These are phyloP conservation scores for Aspergillus carbonarius DNA, from an alignment of 2,329 filamentous ascomycete genomes.

Conservation along the genomic window DNA sequence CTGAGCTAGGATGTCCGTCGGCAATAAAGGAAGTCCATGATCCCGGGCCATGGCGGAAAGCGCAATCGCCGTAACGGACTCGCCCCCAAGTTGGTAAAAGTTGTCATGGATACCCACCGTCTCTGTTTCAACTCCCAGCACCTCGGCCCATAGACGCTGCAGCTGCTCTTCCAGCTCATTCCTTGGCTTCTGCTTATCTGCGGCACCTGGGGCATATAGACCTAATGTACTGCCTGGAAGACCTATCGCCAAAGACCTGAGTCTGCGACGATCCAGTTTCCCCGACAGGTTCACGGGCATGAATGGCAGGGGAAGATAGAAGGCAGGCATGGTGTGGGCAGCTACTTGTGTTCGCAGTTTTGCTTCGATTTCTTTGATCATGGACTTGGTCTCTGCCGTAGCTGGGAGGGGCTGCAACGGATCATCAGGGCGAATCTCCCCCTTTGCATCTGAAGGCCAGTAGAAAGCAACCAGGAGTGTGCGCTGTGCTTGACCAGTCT, in stretches of 20 bases:
- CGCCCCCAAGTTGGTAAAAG: conserved; percentile 4
- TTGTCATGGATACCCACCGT: not conserved
- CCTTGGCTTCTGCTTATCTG: not conserved
- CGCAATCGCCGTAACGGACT: conserved; percentile 22
- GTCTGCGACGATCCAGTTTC: not conserved
- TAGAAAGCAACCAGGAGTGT: not conserved
- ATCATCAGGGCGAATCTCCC: not conserved
- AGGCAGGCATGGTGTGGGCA: not conserved
- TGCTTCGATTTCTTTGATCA: not conserved
- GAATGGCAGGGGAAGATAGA: not conserved
- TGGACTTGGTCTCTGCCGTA: not conserved
- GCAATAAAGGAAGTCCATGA: conserved; percentile 41
- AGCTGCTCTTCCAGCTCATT: not conserved
- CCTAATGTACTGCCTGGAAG: not conserved
- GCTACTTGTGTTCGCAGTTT: not conserved
- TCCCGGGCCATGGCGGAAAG: conserved; percentile 37
- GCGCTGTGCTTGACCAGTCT: not conserved
- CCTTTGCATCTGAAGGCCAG: not conserved
- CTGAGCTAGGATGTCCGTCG: conserved; percentile 44
- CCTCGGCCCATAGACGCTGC: not conserved
- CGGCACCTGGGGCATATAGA: not conserved
- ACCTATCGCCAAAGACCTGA: not conserved
- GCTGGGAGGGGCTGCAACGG: not conserved
- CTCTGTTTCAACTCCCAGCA: not conserved
- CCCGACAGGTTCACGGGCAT: not conserved